phyloP scores from a whole-genome alignment of 2,329 filamentous ascomycete genomes.

The Cercospora sp. region DNA sequence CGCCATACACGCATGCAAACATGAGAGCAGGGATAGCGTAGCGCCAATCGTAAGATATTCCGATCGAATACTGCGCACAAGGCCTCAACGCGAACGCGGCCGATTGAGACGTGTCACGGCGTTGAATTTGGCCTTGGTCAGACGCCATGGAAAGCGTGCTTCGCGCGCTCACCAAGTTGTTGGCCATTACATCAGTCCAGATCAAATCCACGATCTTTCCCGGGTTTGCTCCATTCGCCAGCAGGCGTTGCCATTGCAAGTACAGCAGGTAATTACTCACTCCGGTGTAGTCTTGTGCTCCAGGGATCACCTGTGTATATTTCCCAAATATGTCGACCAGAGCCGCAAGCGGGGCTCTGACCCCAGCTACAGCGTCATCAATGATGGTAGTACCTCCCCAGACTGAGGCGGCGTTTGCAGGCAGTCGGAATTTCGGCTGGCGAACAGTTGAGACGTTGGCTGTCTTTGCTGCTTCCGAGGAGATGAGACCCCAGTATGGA shows the following conservation, averaged over 20 bases:
- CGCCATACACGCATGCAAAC: constrained; percentile 9
- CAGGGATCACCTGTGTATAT: neutral
- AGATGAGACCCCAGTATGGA: constrained; percentile 15
- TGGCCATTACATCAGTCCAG: constrained; percentile 21
- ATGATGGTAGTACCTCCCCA: neutral
- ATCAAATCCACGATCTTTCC: constrained; percentile 13
- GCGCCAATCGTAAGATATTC: constrained; percentile 16
- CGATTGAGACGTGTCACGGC: neutral
- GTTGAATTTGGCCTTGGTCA: neutral
- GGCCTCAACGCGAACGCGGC: neutral
- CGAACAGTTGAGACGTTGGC: neutral
- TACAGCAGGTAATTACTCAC: constrained; percentile 16
- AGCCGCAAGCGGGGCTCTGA: constrained; percentile 4
- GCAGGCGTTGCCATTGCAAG: constrained; percentile 12
- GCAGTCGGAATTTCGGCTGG: constrained; percentile 6
- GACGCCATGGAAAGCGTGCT: neutral
- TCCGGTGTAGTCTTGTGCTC: constrained; percentile 10
- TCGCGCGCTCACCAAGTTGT: constrained; percentile 9
- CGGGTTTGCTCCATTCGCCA: neutral
- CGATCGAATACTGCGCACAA: neutral
- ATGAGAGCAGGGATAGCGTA: constrained; percentile 18
- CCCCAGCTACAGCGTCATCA: constrained; percentile 12
- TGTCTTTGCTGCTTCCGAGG: neutral
- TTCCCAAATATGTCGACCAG: neutral
- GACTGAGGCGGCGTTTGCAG: neutral